These are phyloP conservation scores for Carex cristatella DNA, from an alignment of 176 grass and related monocot species.

Conservation along the genomic window DNA sequence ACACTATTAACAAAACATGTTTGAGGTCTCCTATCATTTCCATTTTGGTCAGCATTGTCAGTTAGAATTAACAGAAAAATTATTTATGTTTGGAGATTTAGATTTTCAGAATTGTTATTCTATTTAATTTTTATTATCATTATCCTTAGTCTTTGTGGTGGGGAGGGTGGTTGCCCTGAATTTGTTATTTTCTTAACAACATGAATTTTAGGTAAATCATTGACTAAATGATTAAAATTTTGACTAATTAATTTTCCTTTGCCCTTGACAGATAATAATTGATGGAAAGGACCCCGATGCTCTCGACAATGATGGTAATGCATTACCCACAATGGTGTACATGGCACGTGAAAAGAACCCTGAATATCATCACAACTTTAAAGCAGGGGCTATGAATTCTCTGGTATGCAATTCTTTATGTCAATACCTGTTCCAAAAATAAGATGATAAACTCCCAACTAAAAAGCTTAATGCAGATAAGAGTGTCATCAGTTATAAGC, in stretches of 20 bases:
- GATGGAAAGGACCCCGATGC: constrained; percentile 37
- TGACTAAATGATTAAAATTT: background rate
- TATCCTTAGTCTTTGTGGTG: background rate
- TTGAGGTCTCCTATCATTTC: background rate
- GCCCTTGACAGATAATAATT: constrained; percentile 38
- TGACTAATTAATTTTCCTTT: background rate
- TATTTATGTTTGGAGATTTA: background rate
- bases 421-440: background rate
- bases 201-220: background rate
- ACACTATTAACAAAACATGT: background rate
- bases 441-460: background rate
- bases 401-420: constrained; percentile 27
- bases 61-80: background rate
- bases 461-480: constrained; percentile 38
- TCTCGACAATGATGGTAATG: constrained; percentile 38
- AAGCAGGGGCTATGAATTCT: constrained; percentile 78
- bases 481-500: constrained; percentile 65
- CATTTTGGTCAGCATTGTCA: background rate
- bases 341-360: constrained; percentile 67
- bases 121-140: background rate
- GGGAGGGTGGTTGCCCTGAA: background rate
- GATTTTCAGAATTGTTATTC: background rate
- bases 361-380: constrained; percentile 58
- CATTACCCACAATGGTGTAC: constrained; percentile 57
- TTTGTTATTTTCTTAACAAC: background rate